phyloP scores from a whole-genome alignment of 164 flowering plant genomes.

The Magnolia kwangsiensis region DNA sequence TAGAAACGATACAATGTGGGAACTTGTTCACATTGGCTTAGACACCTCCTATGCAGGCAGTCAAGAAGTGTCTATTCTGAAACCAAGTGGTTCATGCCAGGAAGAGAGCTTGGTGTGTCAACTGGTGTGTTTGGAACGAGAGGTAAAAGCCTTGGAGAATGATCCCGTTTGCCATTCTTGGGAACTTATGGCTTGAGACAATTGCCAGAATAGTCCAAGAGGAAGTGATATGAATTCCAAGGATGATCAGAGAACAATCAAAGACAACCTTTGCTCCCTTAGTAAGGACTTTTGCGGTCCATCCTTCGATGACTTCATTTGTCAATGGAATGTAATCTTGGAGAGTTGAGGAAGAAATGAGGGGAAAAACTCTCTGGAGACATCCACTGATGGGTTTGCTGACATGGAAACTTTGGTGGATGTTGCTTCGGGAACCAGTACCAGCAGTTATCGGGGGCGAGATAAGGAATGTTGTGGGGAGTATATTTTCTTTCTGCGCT shows the following conservation, averaged over 20 bases:
- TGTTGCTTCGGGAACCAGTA: neutral
- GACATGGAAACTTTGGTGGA: neutral
- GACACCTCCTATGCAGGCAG: too few relatives aligned
- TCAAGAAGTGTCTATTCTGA: too few relatives aligned
- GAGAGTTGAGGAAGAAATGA: neutral
- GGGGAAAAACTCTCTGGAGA: too few relatives aligned
- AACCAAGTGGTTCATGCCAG: too few relatives aligned
- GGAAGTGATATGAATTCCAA: neutral
- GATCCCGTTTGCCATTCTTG: neutral
- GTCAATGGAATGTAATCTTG: neutral
- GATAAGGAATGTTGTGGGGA: too few relatives aligned
- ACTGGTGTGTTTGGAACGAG: neutral
- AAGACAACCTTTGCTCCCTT: neutral
- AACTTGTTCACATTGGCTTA: too few relatives aligned
- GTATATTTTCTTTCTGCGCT: neutral
- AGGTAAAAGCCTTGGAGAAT: neutral
- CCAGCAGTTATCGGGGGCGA: neutral
- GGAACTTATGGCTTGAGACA: neutral
- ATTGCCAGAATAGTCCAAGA: too few relatives aligned
- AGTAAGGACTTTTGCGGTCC: neutral
- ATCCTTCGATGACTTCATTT: too few relatives aligned
- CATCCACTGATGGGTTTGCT: too few relatives aligned
- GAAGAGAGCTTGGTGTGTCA: neutral
- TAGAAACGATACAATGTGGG: too few relatives aligned
- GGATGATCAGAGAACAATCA: too few relatives aligned